These are phyloP conservation scores for Aspergillus glaucus DNA, from an alignment of 2,329 filamentous ascomycete species.

Conservation along the genomic window DNA sequence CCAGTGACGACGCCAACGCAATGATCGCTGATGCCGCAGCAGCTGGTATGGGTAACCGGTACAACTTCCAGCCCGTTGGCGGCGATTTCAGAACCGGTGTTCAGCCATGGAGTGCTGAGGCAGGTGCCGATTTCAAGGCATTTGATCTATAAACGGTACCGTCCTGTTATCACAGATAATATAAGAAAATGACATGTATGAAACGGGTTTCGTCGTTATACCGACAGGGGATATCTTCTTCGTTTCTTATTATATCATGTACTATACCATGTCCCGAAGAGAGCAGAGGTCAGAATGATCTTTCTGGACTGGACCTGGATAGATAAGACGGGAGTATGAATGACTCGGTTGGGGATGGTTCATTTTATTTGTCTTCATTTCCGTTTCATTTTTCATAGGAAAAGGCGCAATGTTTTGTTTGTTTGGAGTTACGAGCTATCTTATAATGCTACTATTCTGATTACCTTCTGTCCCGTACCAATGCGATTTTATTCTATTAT, in stretches of 20 bases:
- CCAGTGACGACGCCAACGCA: slow-evolving; percentile 35
- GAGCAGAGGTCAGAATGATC: not conserved
- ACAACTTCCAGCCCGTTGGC: slow-evolving; percentile 34
- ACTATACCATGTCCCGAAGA: not conserved
- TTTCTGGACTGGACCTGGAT: not conserved
- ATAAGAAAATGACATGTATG: slow-evolving; percentile 13
- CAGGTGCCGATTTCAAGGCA: slow-evolving; percentile 37
- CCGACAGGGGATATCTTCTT: not conserved
- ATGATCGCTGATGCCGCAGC: slow-evolving; percentile 30
- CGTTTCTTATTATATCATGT: not conserved
- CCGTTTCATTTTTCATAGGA: slow-evolving; percentile 12
- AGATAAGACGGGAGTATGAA: not conserved
- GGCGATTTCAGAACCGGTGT: slow-evolving; percentile 24
- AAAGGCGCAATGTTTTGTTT: not conserved
- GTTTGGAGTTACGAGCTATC: not conserved
- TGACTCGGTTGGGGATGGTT: not conserved
- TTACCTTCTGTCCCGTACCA: no score
- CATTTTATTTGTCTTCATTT: slow-evolving; percentile 11
- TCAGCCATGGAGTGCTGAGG: slow-evolving; percentile 36
- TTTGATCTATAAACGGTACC: slow-evolving; percentile 32
- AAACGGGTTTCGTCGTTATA: not conserved
- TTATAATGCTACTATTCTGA: not conserved
- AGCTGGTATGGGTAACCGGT: slow-evolving; percentile 32
- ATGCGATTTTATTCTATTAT: not conserved
- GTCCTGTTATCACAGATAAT: slow-evolving; percentile 14